Evolutionary conservation across 139 green algal species (phyloP).

Genomic region (Dunaliella sp.): DNA sequence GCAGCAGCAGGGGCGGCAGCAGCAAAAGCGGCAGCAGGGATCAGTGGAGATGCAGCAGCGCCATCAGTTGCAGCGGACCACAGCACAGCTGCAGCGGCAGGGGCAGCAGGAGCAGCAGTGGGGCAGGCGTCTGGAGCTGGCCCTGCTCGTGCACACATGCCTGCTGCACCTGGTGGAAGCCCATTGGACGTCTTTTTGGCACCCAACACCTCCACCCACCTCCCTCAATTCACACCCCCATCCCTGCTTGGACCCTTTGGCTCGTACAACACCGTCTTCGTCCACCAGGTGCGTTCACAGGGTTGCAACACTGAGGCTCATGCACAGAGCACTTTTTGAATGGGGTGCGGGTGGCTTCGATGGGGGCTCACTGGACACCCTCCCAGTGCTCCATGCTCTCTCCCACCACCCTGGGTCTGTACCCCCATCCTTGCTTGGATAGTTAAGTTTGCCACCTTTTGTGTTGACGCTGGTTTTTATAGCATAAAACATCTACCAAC

Average conservation of each 20-base stretch:
- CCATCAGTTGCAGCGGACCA: too few relatives aligned
- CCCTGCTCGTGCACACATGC: background rate
- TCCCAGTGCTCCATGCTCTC: too few relatives aligned
- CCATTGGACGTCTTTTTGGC: background rate
- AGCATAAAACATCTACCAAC: too few relatives aligned
- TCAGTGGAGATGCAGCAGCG: background rate
- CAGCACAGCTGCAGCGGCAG: background rate
- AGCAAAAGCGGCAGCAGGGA: background rate
- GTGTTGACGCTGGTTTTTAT: too few relatives aligned
- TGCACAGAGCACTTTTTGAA: too few relatives aligned
- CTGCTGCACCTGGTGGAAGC: background rate
- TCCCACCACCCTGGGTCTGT: too few relatives aligned
- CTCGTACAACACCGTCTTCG: constrained; percentile 40
- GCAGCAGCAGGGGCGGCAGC: background rate
- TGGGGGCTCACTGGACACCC: too few relatives aligned
- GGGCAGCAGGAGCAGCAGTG: background rate
- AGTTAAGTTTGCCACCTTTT: too few relatives aligned
- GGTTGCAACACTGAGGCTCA: background rate
- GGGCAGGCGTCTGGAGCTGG: background rate
- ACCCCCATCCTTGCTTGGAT: too few relatives aligned
- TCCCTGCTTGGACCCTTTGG: background rate
- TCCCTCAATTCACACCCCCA: background rate
- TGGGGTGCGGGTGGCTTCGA: too few relatives aligned
- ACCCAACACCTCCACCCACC: background rate
- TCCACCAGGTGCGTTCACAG: constrained; percentile 29